Conservation (phyloP, 2,329 filamentous ascomycete species). For the Lachnellula cervina region DNA sequence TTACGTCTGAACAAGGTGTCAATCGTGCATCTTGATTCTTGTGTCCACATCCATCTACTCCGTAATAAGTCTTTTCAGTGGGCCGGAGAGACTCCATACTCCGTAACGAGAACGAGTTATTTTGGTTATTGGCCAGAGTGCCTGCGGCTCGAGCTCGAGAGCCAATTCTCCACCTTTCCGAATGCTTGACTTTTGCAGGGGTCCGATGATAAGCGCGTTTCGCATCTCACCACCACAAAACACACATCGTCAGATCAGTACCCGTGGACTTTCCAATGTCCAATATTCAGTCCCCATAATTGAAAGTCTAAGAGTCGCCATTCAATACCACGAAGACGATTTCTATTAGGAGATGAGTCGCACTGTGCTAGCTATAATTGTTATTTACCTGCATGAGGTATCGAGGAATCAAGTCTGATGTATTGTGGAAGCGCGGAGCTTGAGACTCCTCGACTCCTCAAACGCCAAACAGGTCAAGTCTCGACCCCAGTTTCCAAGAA, state of each 20-base stretch:
- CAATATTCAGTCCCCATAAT: neutral
- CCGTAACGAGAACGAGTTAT: neutral
- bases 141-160: constrained; percentile 19
- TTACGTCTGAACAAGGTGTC: constrained; percentile 21
- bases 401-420: neutral
- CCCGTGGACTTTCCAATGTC: neutral
- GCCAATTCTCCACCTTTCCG: neutral
- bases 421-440: neutral
- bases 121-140: constrained; percentile 6
- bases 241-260: constrained; percentile 9
- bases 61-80: constrained; percentile 6
- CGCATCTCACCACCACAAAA: constrained; percentile 7
- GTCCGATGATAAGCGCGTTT: constrained; percentile 8
- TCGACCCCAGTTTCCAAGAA: constrained; percentile 26
- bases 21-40: constrained; percentile 13
- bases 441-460: constrained; percentile 12
- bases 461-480: constrained; percentile 24
- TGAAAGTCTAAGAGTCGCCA: neutral
- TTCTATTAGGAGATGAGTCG: neutral
- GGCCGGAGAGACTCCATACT: constrained; percentile 12
- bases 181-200: constrained; percentile 14
- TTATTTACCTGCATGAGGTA: neutral
- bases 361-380: neutral
- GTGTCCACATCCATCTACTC: neutral
- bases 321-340: neutral